Evolutionary conservation across 2,329 filamentous ascomycete genomes (phyloP).

Genomic region (Beauveria asiatica): DNA sequence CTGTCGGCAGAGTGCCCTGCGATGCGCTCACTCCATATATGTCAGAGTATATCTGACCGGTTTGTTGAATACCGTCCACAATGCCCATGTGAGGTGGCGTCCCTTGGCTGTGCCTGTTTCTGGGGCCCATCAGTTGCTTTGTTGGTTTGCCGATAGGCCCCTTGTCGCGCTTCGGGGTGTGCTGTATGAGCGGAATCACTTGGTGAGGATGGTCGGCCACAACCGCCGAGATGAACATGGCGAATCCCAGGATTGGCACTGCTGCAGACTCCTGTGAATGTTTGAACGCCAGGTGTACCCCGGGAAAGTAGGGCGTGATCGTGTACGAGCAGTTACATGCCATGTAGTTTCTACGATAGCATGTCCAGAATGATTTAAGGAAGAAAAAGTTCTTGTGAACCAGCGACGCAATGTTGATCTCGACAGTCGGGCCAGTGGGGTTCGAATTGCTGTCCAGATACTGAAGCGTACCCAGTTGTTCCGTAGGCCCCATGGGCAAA

Average conservation of each 20-base stretch:
- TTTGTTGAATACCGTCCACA: background rate
- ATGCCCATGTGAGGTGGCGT: constrained; percentile 1
- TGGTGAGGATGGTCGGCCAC: constrained; percentile 70
- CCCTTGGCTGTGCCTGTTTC: constrained; percentile 23
- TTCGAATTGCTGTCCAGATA: constrained; percentile 42
- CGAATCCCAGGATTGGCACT: constrained; percentile 63
- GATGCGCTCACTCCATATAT: constrained; percentile 14
- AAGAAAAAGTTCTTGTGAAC: constrained; percentile 89
- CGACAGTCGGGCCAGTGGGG: constrained; percentile 30
- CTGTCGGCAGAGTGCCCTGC: constrained; percentile 33
- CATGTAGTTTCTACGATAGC: constrained; percentile 88
- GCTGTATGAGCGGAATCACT: constrained; percentile 75
- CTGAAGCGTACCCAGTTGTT: constrained; percentile 50
- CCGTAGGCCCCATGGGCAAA: constrained; percentile 27
- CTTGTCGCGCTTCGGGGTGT: constrained; percentile 87
- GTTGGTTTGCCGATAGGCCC: constrained; percentile 70
- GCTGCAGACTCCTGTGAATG: constrained; percentile 39
- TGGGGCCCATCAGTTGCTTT: constrained; percentile 58
- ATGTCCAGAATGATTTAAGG: constrained; percentile 70
- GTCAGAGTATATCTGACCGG: background rate
- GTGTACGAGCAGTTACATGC: constrained; percentile 73
- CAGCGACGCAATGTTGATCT: constrained; percentile 56
- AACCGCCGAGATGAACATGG: constrained; percentile 76
- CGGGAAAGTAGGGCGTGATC: constrained; percentile 48
- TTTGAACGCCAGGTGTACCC: constrained; percentile 43